Evolutionary conservation across 176 grass and related monocot genomes (phyloP).

Genomic region (Oropetium thomaeum): DNA sequence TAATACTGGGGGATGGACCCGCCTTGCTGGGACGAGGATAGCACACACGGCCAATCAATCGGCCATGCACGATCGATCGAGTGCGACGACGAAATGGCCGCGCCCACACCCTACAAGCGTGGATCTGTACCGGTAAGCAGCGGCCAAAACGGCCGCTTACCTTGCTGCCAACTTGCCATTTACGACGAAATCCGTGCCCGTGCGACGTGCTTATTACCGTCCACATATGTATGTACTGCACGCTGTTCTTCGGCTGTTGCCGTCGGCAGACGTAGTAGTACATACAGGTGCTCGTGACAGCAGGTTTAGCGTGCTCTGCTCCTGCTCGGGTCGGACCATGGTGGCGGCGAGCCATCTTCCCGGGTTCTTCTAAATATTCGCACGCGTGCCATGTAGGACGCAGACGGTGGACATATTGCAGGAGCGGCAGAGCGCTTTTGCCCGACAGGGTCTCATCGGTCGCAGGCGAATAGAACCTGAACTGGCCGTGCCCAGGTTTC

Average conservation of each 20-base stretch:
- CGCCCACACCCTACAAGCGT: background rate
- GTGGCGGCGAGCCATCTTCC: too few species aligned
- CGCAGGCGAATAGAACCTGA: constrained; percentile 8
- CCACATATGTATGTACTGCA: background rate
- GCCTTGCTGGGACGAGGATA: background rate
- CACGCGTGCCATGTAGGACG: background rate
- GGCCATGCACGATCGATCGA: too few species aligned
- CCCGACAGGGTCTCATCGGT: constrained; percentile 7
- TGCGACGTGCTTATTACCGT: background rate
- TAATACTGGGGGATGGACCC: background rate
- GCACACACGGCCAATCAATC: background rate
- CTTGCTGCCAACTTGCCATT: background rate
- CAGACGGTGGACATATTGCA: background rate
- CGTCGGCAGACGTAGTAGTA: background rate
- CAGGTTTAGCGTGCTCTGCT: background rate
- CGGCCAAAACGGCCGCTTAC: background rate
- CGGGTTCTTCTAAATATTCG: too few species aligned
- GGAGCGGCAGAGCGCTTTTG: background rate
- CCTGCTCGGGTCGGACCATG: background rate
- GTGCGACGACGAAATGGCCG: background rate
- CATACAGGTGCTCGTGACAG: background rate
- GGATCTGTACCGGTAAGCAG: background rate
- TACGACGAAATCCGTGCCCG: too few species aligned
- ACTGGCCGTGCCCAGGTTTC: background rate
- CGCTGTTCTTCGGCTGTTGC: background rate